Evolutionary conservation across 345 rosid genomes (phyloP), one percentile per base, ranked within the genome.

Genomic region (Corchorus capsularis): DNA sequence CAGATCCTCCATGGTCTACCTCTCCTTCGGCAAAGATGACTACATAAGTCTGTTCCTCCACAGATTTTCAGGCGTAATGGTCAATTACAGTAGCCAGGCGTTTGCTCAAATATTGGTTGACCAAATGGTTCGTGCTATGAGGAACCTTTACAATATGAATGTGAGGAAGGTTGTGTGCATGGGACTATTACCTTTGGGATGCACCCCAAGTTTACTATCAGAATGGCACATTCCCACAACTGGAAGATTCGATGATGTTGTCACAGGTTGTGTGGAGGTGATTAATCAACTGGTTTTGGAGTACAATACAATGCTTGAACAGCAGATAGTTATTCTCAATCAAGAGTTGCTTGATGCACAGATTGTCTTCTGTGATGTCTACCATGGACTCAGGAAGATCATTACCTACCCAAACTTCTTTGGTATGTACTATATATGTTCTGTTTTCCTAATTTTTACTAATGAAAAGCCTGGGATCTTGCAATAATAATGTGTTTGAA

Each of bases 21-120:
- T 91, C 35, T 87, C 94, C 11, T 91, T 91, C 50, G 94, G 94
- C 45, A 87, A 85, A 83, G 89, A 91, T 14, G 94, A 91, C 70
- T 91, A 87, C 69, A 74, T 82, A 9, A 83, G 87, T 34, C 84
- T 83, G 64, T 87, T 87, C 72, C 92, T 91, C 52, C 79, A 62
- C 54, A 87, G 83, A 50, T 63, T 81, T 52, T 81, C 88, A 0
- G 87, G 90, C 39, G 71, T 81, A 22, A 82, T 77, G 87, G 70
- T 19, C 62, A 78, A 78, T 74, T 85, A 85, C 82, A 86, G 75
- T 34, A 82, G 91, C 74, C 79, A 63, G 14, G 84, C 79, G 64
- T 91, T 89, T 56, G 86, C 88, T 45, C 69, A 65, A 34, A 82
- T 91, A 63, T 78, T 91, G 56, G 88, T 82, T 12, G 63, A 85